Conservation (phyloP, 1,284 basidiomycete genomes). For the Cryptococcus jaspeensis region DNA sequence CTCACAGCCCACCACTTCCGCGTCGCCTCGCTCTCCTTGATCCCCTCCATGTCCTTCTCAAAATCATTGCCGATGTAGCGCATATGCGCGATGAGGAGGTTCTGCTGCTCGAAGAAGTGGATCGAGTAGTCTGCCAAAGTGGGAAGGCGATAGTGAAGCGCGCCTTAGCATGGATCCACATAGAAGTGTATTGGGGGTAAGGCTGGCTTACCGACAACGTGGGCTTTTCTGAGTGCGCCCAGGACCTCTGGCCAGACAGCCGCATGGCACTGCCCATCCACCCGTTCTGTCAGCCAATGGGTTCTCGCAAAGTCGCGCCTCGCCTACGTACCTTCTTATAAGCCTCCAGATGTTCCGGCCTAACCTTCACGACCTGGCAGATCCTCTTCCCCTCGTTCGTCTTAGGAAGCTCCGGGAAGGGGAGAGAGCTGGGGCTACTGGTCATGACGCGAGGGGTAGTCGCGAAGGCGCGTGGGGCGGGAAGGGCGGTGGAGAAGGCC, state of each 20-base stretch:
- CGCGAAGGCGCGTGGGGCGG: neutral
- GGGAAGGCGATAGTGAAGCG: neutral
- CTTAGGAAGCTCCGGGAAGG: constrained; percentile 38
- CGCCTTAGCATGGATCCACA: neutral
- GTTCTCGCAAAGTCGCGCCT: too few relatives aligned
- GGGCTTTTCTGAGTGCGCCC: constrained; percentile 62
- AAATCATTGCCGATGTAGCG: constrained; percentile 57
- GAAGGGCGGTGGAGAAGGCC: neutral
- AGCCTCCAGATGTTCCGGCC: constrained; percentile 62
- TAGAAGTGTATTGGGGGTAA: neutral
- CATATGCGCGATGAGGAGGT: constrained; percentile 63
- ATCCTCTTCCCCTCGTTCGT: constrained; percentile 60
- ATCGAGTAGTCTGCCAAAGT: constrained; percentile 66
- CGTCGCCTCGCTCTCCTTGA: constrained; percentile 66
- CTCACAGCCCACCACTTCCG: constrained; percentile 71
- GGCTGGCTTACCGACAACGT: constrained; percentile 56
- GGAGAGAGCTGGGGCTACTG: constrained; percentile 10
- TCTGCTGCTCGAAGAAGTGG: constrained; percentile 60
- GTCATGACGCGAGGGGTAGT: neutral
- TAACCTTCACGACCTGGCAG: constrained; percentile 75
- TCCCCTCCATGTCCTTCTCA: constrained; percentile 63
- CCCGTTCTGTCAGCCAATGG: too few relatives aligned
- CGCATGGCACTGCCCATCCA: constrained; percentile 57
- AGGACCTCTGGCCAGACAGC: constrained; percentile 71
- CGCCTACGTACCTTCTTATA: constrained; percentile 58